Conservation (phyloP, 352 stramenopile genomes). For the Phytophthora hybrid region DNA sequence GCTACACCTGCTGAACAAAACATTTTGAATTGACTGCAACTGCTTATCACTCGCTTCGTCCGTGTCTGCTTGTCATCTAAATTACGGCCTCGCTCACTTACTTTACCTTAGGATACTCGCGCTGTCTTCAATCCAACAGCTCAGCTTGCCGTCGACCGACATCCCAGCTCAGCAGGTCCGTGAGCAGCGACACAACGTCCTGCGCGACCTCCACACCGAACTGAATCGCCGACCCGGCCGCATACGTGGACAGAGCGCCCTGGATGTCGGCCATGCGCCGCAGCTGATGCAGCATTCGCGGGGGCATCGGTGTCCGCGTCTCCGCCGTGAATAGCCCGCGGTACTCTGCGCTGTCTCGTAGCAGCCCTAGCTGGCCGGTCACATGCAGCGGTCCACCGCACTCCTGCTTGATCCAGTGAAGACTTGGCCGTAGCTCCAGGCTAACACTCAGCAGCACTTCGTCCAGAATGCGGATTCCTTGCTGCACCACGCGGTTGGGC, state of each 20-base stretch:
- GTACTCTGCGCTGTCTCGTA: conserved; percentile 77
- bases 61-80: conserved; percentile 33
- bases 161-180: conserved; percentile 77
- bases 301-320: conserved; percentile 54
- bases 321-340: conserved; percentile 68
- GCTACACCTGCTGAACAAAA: conserved; percentile 1
- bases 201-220: conserved; percentile 84
- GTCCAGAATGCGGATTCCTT: conserved; percentile 84
- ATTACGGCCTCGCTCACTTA: conserved; percentile 30
- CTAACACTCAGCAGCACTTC: conserved; percentile 83
- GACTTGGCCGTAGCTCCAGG: conserved; percentile 66
- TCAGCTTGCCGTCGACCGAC: conserved; percentile 58
- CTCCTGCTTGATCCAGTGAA: conserved; percentile 61
- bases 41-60: conserved; percentile 4
- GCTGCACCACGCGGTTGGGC: conserved; percentile 80
- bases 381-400: conserved; percentile 47
- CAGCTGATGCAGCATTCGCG: conserved; percentile 65
- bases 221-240: conserved; percentile 68
- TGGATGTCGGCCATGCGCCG: conserved; percentile 85
- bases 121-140: conserved; percentile 46
- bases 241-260: conserved; percentile 73
- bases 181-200: conserved; percentile 77
- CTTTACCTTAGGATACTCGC: conserved; percentile 16
- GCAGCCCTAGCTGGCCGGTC: conserved; percentile 72
- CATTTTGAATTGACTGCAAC: conserved; percentile 20